Base-by-base conservation (phyloP, 2,329 filamentous ascomycete genomes). In the Scedosporium aurantiacum region DNA sequence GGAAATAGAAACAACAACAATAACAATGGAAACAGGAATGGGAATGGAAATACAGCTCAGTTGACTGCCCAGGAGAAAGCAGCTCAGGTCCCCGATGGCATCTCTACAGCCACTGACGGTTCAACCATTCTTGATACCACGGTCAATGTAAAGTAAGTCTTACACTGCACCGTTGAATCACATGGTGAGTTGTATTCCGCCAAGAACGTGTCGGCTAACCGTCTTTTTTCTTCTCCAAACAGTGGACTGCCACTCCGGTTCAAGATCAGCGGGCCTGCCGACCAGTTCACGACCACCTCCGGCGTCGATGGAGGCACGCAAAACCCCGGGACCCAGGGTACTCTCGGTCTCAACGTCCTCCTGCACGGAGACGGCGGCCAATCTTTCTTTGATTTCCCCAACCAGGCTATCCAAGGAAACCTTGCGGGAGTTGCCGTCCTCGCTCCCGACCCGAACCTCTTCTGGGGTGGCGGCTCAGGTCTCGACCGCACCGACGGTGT, bases 361-460 rank as follows among this genome's bases (percentile, higher is more conserved):
- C 75, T 85, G 3, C 82, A 85, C 68, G 82, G 82, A 58, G 82
- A 85, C 67, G 82, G 82, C 50, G 82, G 82, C 5, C 78, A 82
- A 66, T 82, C 79, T 12, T 83, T 82, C 74, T 80, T 81, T 69
- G 79, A 81, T 67, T 81, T 82, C 70, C 80, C 80, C 41, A 82
- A 82, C 69, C 78, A 82, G 65, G 76, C 74, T 18, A 77, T 82
- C 10, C 77, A 79, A 61, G 68, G 71, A 58, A 77, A 77, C 64
- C 75, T 80, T 37, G 79, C 80, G 68, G 80, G 80, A 63, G 78
- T 82, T 8, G 79, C 74, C 7, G 70, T 82, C 1, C 76, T 84
- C 12, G 79, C 82, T 0, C 82, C 82, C 5, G 75, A 83, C 68
- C 68, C 72, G 60, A 78, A 81, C 63, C 75, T 81, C 40, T 83